phyloP scores from a whole-genome alignment of 495 filamentous ascomycete genomes.

The Xylaria palmicola region DNA sequence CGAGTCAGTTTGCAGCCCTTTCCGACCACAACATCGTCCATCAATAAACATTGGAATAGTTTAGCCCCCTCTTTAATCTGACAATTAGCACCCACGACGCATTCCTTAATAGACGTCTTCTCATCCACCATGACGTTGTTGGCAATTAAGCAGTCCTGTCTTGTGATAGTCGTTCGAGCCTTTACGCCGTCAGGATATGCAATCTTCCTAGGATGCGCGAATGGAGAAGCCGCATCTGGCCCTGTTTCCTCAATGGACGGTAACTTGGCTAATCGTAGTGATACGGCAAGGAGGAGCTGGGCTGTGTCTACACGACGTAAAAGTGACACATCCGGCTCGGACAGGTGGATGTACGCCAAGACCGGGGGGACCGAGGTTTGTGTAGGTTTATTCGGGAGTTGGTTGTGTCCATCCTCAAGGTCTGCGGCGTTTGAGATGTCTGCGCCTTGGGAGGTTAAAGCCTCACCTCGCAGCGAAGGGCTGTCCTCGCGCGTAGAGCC shows the following conservation, averaged over 20 bases:
- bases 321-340: conserved; percentile 46
- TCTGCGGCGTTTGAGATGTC: conserved; percentile 28
- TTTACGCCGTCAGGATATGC: conserved; percentile 76
- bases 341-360: conserved; percentile 72
- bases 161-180: conserved; percentile 70
- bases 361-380: conserved; percentile 61
- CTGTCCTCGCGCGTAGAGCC: conserved; percentile 14
- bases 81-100: conserved; percentile 81
- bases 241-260: conserved; percentile 65
- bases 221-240: conserved; percentile 58
- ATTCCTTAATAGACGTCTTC: conserved; percentile 82
- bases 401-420: conserved; percentile 13
- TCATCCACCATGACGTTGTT: conserved; percentile 84
- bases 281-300: conserved; percentile 73
- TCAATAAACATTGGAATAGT: conserved; percentile 77
- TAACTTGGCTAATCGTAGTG: conserved; percentile 79
- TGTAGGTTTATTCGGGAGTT: conserved; percentile 18
- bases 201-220: conserved; percentile 74
- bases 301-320: conserved; percentile 87
- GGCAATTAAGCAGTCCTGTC: conserved; percentile 72
- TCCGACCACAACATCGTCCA: conserved; percentile 85
- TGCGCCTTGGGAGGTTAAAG: conserved; percentile 25
- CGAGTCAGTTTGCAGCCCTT: conserved; percentile 74
- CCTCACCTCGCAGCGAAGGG: conserved; percentile 14
- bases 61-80: conserved; percentile 78